Evolutionary conservation across 805 yeast species (phyloP).

Genomic region (Candida wancherniae): DNA sequence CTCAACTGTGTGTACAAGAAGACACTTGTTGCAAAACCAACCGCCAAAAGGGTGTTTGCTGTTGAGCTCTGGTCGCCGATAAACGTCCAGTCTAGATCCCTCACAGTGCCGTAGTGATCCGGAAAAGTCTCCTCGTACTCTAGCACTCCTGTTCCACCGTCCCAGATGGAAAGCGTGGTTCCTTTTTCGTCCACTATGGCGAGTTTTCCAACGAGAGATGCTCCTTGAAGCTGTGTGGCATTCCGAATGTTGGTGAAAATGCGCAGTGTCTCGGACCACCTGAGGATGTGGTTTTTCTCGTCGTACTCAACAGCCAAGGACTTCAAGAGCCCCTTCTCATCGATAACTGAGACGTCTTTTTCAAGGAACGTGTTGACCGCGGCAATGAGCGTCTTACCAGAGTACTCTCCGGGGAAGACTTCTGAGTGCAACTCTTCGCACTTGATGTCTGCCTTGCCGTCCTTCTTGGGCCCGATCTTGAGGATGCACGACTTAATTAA

Average conservation of each 20-base stretch:
- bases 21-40: slow-evolving; percentile 66
- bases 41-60: slow-evolving; percentile 60
- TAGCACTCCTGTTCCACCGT: slow-evolving; percentile 57
- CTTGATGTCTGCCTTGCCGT: neutral
- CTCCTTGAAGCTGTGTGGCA: slow-evolving; percentile 59
- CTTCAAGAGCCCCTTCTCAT: slow-evolving; percentile 32
- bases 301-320: slow-evolving; percentile 14
- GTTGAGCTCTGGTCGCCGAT: slow-evolving; percentile 41
- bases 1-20: slow-evolving; percentile 75
- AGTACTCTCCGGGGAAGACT: slow-evolving; percentile 29
- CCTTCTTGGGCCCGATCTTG: slow-evolving; percentile 1
- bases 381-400: slow-evolving; percentile 40
- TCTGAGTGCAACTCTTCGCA: slow-evolving; percentile 15
- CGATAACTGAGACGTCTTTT: slow-evolving; percentile 48
- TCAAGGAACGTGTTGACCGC: slow-evolving; percentile 54
- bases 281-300: slow-evolving; percentile 24
- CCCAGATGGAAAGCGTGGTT: slow-evolving; percentile 69
- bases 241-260: slow-evolving; percentile 53
- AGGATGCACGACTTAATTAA: slow-evolving; percentile 41
- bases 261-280: slow-evolving; percentile 50
- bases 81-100: slow-evolving; percentile 87
- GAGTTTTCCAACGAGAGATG: slow-evolving; percentile 62
- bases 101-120: slow-evolving; percentile 34
- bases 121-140: slow-evolving; percentile 53
- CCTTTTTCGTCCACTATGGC: slow-evolving; percentile 64